These are phyloP conservation scores for Penicillium psychrosexuale DNA, from an alignment of 2,329 filamentous ascomycete species.

Conservation along the genomic window DNA sequence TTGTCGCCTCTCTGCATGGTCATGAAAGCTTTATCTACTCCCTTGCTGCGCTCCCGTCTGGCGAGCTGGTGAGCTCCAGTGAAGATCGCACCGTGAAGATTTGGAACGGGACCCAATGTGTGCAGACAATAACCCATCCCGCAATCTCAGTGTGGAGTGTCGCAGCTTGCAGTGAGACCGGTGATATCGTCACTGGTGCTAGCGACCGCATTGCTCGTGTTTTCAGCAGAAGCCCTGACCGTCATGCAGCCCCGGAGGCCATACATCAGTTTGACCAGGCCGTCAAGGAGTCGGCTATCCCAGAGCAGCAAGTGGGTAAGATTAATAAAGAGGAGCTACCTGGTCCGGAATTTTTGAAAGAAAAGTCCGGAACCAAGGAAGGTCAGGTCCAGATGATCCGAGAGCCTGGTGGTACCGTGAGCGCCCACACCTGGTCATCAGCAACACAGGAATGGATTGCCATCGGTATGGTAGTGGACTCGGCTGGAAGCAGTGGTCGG, in stretches of 20 bases:
- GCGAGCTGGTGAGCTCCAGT: constrained; percentile 84
- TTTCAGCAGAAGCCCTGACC: constrained; percentile 70
- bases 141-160: constrained; percentile 96
- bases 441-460: constrained; percentile 73
- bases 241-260: constrained; percentile 65
- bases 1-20: constrained; percentile 74
- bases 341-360: constrained; percentile 78
- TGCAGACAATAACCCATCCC: constrained; percentile 95
- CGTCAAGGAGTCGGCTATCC: constrained; percentile 79
- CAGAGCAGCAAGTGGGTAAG: constrained; percentile 75
- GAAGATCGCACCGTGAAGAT: constrained; percentile 92
- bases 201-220: constrained; percentile 84
- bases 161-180: constrained; percentile 73
- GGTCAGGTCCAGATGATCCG: constrained; percentile 92
- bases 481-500: constrained; percentile 75
- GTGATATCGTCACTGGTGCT: constrained; percentile 89
- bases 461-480: constrained; percentile 91
- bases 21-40: constrained; percentile 97
- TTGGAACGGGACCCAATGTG: constrained; percentile 77
- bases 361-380: constrained; percentile 86
- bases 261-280: constrained; percentile 75
- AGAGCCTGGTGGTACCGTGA: constrained; percentile 75
- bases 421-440: constrained; percentile 82
- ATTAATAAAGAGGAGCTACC: constrained; percentile 92
- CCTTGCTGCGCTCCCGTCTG: constrained; percentile 70